These are phyloP conservation scores for Cryptomeria japonica DNA, from an alignment of 75 land plant genomes.

Conservation along the genomic window DNA sequence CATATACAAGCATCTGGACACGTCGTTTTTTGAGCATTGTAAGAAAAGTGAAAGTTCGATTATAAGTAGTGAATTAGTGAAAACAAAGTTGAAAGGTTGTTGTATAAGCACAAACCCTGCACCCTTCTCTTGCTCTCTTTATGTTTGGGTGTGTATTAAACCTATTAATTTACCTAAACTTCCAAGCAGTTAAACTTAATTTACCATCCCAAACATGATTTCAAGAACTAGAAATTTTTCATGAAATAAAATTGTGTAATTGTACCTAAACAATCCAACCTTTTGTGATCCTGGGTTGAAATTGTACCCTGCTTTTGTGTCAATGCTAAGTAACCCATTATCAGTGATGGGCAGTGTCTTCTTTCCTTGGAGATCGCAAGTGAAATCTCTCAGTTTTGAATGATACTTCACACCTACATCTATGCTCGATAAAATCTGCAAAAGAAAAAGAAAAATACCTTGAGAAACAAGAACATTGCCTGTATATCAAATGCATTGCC, in stretches of 20 bases:
- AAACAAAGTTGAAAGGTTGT: too few relatives aligned
- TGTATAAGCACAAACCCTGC: neutral
- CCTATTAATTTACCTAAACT: neutral
- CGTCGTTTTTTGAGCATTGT: too few relatives aligned
- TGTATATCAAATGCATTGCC: neutral
- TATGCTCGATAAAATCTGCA: slow-evolving; percentile 43
- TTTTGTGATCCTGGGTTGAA: slow-evolving; percentile 43
- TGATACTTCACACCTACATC: slow-evolving; percentile 53
- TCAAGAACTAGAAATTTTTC: neutral
- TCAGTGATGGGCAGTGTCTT: slow-evolving; percentile 46
- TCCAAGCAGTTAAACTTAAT: neutral
- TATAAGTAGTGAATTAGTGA: too few relatives aligned
- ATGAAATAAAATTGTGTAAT: neutral
- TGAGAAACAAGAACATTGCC: neutral
- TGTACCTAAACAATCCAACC: slow-evolving; percentile 19
- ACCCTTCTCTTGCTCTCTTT: neutral
- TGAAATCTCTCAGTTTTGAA: slow-evolving; percentile 34
- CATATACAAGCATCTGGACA: too few relatives aligned
- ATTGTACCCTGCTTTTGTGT: slow-evolving; percentile 44
- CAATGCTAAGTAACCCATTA: slow-evolving; percentile 45
- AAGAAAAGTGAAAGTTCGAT: too few relatives aligned
- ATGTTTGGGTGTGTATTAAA: neutral
- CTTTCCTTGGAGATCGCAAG: slow-evolving; percentile 47
- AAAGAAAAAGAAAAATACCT: slow-evolving; percentile 5
- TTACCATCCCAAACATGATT: neutral